These are phyloP conservation scores for Decorospora gaudefroyi DNA, from an alignment of 2,329 filamentous ascomycete species.

Conservation along the genomic window DNA sequence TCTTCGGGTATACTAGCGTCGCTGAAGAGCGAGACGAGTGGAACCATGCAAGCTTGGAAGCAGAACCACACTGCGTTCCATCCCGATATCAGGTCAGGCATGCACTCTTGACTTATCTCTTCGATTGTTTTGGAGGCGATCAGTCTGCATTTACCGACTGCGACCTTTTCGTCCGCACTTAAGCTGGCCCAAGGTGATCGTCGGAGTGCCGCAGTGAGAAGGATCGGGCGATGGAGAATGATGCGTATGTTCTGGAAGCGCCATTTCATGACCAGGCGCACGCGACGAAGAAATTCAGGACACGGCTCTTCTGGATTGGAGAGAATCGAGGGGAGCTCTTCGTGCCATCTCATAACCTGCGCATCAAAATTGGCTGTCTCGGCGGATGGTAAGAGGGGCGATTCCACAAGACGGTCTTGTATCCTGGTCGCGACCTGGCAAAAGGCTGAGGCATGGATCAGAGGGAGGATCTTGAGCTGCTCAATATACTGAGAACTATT, in stretches of 20 bases:
- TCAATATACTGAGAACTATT: conserved; percentile 50
- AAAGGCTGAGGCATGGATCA: conserved; percentile 78
- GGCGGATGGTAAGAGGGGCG: conserved; percentile 67
- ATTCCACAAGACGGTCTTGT: conserved; percentile 73
- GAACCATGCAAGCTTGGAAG: conserved; percentile 80
- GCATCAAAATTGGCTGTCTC: conserved; percentile 69
- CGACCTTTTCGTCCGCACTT: conserved; percentile 66
- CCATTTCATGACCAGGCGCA: conserved; percentile 79
- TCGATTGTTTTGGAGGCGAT: conserved; percentile 72
- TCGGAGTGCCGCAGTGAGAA: conserved; percentile 66
- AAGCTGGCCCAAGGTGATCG: conserved; percentile 56
- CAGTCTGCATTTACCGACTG: conserved; percentile 69
- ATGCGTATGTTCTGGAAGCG: conserved; percentile 78
- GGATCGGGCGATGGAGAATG: conserved; percentile 72
- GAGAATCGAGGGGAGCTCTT: conserved; percentile 62
- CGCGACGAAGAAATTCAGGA: conserved; percentile 70
- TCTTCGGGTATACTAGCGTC: conserved; percentile 56
- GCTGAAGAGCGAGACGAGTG: conserved; percentile 74
- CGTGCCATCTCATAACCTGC: conserved; percentile 73
- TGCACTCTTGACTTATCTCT: conserved; percentile 72
- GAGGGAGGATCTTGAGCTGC: conserved; percentile 68
- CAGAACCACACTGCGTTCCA: conserved; percentile 85
- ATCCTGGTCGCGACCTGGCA: conserved; percentile 78
- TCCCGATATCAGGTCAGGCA: conserved; percentile 73
- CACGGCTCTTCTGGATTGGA: conserved; percentile 62